A percentile compares a stretch with the other conserved stretches of the same genome.
These are phyloP conservation scores for Hyaloperonospora arabidopsidis DNA, from an alignment of 352 stramenopile species.

Conservation along the genomic window DNA sequence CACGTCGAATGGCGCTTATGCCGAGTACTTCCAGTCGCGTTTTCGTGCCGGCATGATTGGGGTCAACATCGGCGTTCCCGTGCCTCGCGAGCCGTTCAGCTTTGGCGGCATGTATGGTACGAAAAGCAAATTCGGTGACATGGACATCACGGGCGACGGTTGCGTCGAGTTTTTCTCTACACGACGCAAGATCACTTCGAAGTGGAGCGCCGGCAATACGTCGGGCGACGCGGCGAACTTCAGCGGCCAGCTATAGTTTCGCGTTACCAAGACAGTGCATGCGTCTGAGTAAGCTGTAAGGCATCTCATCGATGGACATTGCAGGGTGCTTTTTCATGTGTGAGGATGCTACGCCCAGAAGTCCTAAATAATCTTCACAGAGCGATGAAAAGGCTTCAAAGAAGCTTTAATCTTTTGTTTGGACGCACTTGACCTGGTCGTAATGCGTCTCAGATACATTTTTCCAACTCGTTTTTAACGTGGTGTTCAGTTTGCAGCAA, in stretches of 20 bases:
- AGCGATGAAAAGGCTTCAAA: too few relatives aligned
- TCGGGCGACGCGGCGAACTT: constrained; percentile 59
- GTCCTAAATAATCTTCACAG: too few relatives aligned
- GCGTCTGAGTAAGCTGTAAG: too few relatives aligned
- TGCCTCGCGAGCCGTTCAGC: constrained; percentile 92
- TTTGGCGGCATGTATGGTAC: constrained; percentile 97
- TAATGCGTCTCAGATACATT: too few relatives aligned
- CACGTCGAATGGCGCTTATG: constrained; percentile 88
- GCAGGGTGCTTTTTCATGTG: too few relatives aligned
- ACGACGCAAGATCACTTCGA: constrained; percentile 94
- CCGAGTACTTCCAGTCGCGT: constrained; percentile 90
- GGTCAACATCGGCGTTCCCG: constrained; percentile 94
- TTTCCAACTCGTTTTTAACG: too few relatives aligned
- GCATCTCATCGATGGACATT: too few relatives aligned
- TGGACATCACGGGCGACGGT: constrained; percentile 97
- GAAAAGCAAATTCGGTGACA: constrained; percentile 95
- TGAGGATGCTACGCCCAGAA: too few relatives aligned
- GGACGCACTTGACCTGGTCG: too few relatives aligned
- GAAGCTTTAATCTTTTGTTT: too few relatives aligned
- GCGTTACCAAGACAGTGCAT: too few relatives aligned
- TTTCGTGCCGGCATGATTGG: constrained; percentile 93
- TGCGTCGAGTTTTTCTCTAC: constrained; percentile 97
- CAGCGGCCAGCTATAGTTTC: constrained; percentile 39
- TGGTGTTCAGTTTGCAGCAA: too few relatives aligned
- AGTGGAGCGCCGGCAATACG: constrained; percentile 77